Percentiles rank a stretch among this genome's conserved stretches.
Evolutionary conservation across 768 basidiomycete species (phyloP).

Genomic region (Fistulinella prunicolor): DNA sequence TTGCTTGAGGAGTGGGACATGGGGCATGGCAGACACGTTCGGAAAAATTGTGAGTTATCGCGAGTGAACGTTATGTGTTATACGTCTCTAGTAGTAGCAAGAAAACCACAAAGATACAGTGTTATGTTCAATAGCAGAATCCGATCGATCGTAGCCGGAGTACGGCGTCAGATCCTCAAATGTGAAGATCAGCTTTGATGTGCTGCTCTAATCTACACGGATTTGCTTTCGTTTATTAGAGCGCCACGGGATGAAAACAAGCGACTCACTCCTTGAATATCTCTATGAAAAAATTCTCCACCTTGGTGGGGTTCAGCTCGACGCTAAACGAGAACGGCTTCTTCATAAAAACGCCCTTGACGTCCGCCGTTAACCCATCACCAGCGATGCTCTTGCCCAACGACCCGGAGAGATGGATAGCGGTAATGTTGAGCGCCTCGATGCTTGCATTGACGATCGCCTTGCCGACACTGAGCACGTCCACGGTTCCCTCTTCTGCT

Average conservation of each 20-base stretch:
- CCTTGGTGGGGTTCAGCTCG: constrained; percentile 1
- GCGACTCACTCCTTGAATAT: neutral
- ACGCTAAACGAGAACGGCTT: neutral
- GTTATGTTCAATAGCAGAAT: too few species aligned
- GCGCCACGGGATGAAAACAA: neutral
- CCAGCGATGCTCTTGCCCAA: constrained; percentile 1
- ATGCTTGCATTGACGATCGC: neutral
- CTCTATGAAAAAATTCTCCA: neutral
- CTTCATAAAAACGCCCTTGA: neutral
- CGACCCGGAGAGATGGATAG: constrained; percentile 5
- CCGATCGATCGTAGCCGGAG: too few species aligned
- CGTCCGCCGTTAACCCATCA: neutral
- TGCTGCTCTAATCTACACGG: neutral
- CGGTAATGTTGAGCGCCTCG: constrained; percentile 1
- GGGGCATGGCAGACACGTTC: constrained; percentile 45
- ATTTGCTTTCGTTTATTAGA: neutral
- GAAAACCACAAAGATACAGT: too few species aligned
- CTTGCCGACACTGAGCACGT: neutral
- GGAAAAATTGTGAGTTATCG: constrained; percentile 39
- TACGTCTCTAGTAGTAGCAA: too few species aligned
- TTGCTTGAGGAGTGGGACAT: constrained; percentile 44
- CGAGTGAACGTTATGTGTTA: constrained; percentile 4
- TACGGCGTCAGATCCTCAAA: too few species aligned
- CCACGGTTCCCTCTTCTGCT: neutral
- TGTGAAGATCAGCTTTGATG: neutral